phyloP scores from a whole-genome alignment of 106 monocot genomes.

The Dioscorea alata region DNA sequence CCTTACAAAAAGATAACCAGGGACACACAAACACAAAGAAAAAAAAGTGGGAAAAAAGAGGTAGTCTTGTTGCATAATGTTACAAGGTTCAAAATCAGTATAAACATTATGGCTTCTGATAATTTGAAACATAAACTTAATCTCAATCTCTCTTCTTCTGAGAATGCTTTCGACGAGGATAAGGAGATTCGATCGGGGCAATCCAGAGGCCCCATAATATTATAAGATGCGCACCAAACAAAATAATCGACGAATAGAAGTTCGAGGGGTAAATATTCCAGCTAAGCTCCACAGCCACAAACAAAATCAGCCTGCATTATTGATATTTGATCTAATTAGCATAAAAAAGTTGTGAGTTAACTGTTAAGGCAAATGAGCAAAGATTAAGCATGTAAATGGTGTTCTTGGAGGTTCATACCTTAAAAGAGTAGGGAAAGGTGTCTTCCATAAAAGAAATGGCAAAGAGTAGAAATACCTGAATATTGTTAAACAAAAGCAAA shows the following conservation, averaged over 20 bases:
- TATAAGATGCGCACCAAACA: conserved; percentile 49
- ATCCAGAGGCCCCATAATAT: conserved; percentile 83
- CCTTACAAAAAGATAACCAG: too few relatives aligned
- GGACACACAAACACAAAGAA: too few relatives aligned
- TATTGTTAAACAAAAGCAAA: background rate
- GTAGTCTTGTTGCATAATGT: too few relatives aligned
- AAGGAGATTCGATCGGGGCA: conserved; percentile 44
- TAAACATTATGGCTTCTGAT: too few relatives aligned
- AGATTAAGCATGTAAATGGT: too few relatives aligned
- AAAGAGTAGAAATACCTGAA: conserved; percentile 97
- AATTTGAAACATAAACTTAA: too few relatives aligned
- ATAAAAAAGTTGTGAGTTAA: background rate
- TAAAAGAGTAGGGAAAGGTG: conserved; percentile 58
- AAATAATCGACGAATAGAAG: conserved; percentile 61
- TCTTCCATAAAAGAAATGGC: conserved; percentile 95
- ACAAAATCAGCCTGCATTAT: conserved; percentile 56
- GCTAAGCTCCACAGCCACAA: conserved; percentile 74
- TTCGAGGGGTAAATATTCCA: conserved; percentile 94
- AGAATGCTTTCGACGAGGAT: conserved; percentile 9
- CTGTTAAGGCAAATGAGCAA: background rate
- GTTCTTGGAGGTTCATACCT: conserved; percentile 24
- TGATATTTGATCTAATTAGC: background rate
- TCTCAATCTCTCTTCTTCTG: conserved; percentile 26
- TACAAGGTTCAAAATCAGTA: too few relatives aligned
- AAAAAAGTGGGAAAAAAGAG: too few relatives aligned